Conservation (phyloP, 2,329 filamentous ascomycete genomes). For the Fusarium sp. region DNA sequence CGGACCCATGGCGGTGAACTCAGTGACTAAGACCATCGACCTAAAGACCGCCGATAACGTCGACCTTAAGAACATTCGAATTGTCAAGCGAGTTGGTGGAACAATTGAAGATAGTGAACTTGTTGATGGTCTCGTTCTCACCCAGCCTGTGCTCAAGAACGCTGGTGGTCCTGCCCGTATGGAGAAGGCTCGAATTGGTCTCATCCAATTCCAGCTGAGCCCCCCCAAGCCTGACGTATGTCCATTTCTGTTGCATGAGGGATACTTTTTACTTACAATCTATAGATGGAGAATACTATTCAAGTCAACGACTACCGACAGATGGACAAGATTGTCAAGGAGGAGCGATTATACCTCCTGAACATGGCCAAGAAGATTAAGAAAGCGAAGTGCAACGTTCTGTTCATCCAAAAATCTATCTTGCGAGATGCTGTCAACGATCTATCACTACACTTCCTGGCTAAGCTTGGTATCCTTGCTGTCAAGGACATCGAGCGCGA, state of each 20-base stretch:
- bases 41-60: constrained; percentile 95
- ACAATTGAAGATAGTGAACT: constrained; percentile 99
- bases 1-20: constrained; percentile 97
- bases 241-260: constrained; percentile 16
- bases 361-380: constrained; percentile 99
- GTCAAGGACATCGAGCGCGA: constrained; percentile 99
- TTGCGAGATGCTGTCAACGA: constrained; percentile 98
- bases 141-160: constrained; percentile 92
- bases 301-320: constrained; percentile 99
- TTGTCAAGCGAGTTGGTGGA: constrained; percentile 96
- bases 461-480: constrained; percentile 93
- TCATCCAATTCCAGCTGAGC: constrained; percentile 98
- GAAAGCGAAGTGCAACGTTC: constrained; percentile 99
- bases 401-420: constrained; percentile 98
- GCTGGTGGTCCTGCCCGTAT: constrained; percentile 89
- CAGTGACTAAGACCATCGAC: constrained; percentile 95
- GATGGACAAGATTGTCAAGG: constrained; percentile 99
- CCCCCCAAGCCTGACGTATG: constrained; percentile 94
- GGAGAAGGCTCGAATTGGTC: constrained; percentile 95
- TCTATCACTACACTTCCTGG: constrained; percentile 94
- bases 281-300: constrained; percentile 97
- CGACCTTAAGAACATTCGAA: constrained; percentile 93
- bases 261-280: constrained; percentile 26
- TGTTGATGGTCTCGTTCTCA: constrained; percentile 91
- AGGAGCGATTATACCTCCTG: constrained; percentile 95